These are phyloP conservation scores for Penicillium sclerotigenum DNA, from an alignment of 2,329 filamentous ascomycete genomes.

Conservation along the genomic window DNA sequence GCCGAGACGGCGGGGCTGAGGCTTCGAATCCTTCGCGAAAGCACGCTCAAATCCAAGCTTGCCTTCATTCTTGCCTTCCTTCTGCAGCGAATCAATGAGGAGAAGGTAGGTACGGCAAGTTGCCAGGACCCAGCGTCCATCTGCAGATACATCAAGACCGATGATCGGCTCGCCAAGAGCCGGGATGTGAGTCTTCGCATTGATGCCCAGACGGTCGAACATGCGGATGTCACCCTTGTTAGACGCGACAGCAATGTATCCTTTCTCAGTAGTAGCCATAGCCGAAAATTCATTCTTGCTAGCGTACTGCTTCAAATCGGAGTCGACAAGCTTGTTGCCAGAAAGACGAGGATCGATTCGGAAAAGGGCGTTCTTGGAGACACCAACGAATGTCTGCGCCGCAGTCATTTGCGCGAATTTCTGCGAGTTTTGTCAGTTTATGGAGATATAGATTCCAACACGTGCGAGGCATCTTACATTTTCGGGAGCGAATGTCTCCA, in stretches of 20 bases:
- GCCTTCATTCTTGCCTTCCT: slow-evolving; percentile 91
- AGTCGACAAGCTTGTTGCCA: slow-evolving; percentile 88
- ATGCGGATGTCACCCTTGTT: slow-evolving; percentile 97
- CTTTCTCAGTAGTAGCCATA: slow-evolving; percentile 90
- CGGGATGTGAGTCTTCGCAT: slow-evolving; percentile 94
- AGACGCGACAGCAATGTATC: slow-evolving; percentile 92
- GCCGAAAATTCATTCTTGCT: slow-evolving; percentile 98
- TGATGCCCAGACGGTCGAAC: slow-evolving; percentile 93
- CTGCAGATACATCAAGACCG: slow-evolving; percentile 89
- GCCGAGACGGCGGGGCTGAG: slow-evolving; percentile 83
- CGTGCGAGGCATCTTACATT: slow-evolving; percentile 52
- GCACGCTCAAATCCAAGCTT: slow-evolving; percentile 96
- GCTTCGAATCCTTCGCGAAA: slow-evolving; percentile 89
- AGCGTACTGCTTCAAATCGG: slow-evolving; percentile 89
- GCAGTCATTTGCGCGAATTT: slow-evolving; percentile 98
- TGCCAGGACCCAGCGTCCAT: slow-evolving; percentile 91
- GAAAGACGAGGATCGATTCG: slow-evolving; percentile 86
- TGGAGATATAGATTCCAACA: neutral
- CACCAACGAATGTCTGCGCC: slow-evolving; percentile 90
- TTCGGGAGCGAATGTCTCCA: slow-evolving; percentile 88
- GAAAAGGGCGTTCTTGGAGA: slow-evolving; percentile 89
- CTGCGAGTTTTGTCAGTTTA: slow-evolving; percentile 39
- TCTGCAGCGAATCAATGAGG: slow-evolving; percentile 86
- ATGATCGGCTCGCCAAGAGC: slow-evolving; percentile 93
- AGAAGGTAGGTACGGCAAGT: slow-evolving; percentile 94